These are phyloP conservation scores for Aureobasidium sp. DNA, from an alignment of 2,329 filamentous ascomycete genomes.

Conservation along the genomic window DNA sequence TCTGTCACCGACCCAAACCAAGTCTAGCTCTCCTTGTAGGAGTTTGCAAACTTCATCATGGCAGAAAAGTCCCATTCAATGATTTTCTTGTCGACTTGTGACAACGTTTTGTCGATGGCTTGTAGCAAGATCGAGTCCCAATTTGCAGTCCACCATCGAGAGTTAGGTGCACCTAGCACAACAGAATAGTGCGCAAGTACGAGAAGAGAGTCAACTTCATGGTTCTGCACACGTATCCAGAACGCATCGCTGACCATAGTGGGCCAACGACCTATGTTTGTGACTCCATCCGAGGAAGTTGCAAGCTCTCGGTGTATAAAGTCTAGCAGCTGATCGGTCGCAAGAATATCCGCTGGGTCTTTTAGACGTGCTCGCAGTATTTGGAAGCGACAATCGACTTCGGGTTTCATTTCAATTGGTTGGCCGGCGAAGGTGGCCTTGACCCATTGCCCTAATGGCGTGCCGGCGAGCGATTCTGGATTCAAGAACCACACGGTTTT, in stretches of 20 bases:
- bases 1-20: not conserved
- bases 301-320: not conserved
- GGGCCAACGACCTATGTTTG: slow-evolving; percentile 21
- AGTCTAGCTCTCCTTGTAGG: not conserved
- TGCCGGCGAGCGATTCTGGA: slow-evolving; percentile 16
- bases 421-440: not conserved
- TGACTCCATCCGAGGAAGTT: slow-evolving; percentile 13
- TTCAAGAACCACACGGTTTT: slow-evolving; percentile 18
- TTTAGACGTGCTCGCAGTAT: slow-evolving; percentile 9
- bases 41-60: slow-evolving; percentile 5
- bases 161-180: slow-evolving; percentile 17
- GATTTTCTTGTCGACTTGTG: not conserved
- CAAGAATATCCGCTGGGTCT: slow-evolving; percentile 2
- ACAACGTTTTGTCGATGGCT: slow-evolving; percentile 16
- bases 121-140: slow-evolving; percentile 20
- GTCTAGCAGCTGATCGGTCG: not conserved
- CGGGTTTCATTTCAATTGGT: not conserved
- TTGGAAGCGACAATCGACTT: slow-evolving; percentile 9
- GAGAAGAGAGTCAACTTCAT: slow-evolving; percentile 18
- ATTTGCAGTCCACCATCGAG: slow-evolving; percentile 20
- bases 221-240: slow-evolving; percentile 17
- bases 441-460: slow-evolving; percentile 6
- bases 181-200: slow-evolving; percentile 19
- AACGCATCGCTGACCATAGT: slow-evolving; percentile 21
- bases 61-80: not conserved